These are phyloP conservation scores for Eucalyptus regnans DNA, from an alignment of 345 rosid genomes.

Conservation along the genomic window DNA sequence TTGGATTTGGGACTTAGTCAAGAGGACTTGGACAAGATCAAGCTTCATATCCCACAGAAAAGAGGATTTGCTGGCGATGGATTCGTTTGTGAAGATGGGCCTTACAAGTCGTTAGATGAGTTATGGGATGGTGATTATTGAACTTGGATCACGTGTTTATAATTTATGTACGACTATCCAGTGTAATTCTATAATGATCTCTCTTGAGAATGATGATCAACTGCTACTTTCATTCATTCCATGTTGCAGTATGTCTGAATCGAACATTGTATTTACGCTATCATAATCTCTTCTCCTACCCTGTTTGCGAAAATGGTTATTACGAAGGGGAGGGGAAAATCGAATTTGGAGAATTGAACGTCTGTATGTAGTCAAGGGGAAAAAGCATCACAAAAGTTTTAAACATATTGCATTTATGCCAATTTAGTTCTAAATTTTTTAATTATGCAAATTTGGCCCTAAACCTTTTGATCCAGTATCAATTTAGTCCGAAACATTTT, in stretches of 20 bases:
- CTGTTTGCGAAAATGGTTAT: not conserved
- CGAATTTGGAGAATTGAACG: too few relatives aligned
- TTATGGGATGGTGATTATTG: not conserved
- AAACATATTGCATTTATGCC: too few relatives aligned
- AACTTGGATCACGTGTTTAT: not conserved
- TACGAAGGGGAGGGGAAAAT: not conserved
- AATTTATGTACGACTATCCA: not conserved
- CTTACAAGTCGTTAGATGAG: not conserved
- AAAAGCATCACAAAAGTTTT: too few relatives aligned
- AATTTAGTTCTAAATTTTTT: accelerated
- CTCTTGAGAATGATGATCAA: not conserved
- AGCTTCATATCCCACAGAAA: not conserved
- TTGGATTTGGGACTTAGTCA: not conserved
- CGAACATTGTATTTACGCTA: not conserved
- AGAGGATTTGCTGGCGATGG: not conserved
- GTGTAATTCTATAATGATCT: not conserved
- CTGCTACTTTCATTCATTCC: not conserved
- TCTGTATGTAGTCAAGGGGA: not conserved
- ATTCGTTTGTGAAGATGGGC: not conserved
- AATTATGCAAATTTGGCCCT: too few relatives aligned
- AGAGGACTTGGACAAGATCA: not conserved
- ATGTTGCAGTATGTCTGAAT: not conserved
- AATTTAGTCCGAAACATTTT: too few relatives aligned
- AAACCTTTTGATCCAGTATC: too few relatives aligned
- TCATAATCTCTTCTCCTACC: not conserved